Conservation (phyloP, 2,329 filamentous ascomycete genomes). For the Fusarium vanettenii region DNA sequence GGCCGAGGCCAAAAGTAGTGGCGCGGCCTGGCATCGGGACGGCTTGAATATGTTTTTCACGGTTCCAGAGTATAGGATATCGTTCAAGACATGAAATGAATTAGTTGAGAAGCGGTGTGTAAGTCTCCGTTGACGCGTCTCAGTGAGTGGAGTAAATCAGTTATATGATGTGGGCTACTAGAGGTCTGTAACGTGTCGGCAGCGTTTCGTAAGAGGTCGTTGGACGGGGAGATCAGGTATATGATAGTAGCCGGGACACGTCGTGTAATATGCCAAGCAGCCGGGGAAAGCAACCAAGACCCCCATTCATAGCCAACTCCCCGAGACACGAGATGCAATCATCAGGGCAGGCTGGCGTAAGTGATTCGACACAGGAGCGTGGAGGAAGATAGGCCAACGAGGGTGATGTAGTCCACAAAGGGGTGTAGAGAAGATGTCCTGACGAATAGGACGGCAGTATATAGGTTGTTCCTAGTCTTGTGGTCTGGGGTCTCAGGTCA, state of each 20-base stretch:
- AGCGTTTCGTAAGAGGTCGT: neutral
- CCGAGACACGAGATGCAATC: conserved; percentile 3
- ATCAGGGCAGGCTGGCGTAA: conserved; percentile 10
- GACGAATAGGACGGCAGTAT: conserved; percentile 28
- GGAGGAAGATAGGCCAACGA: conserved; percentile 21
- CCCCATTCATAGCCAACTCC: neutral
- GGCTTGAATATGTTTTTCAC: neutral
- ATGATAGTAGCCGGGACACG: neutral
- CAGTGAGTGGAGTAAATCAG: neutral
- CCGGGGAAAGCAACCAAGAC: neutral
- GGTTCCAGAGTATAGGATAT: neutral
- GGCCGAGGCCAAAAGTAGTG: conserved; percentile 73
- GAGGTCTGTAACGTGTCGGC: neutral
- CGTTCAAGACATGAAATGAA: neutral
- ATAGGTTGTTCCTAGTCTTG: conserved; percentile 15
- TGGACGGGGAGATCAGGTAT: neutral
- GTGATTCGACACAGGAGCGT: conserved; percentile 18
- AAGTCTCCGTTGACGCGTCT: neutral
- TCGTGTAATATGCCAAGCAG: neutral
- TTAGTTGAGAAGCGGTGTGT: neutral
- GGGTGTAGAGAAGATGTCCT: conserved; percentile 7
- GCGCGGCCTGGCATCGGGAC: conserved; percentile 30
- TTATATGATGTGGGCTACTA: neutral
- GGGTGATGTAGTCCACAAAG: conserved; percentile 3
- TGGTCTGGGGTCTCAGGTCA: conserved; percentile 27